phyloP scores from a whole-genome alignment of 805 yeast species.

The Pichia thaimueangensis region DNA sequence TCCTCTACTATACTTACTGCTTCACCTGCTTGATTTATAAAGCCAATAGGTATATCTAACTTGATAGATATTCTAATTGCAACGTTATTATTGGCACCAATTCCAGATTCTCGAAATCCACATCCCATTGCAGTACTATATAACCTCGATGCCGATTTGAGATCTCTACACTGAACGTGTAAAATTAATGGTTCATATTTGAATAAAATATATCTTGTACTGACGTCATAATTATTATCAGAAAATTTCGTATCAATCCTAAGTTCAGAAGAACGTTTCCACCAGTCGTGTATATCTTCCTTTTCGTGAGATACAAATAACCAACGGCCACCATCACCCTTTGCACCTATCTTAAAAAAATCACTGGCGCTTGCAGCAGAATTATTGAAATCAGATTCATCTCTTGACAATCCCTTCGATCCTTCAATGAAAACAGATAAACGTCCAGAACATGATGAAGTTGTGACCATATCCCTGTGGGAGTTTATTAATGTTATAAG shows the following conservation, averaged over 20 bases:
- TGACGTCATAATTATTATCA: neutral
- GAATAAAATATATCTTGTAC: constrained; percentile 54
- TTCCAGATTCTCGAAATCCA: constrained; percentile 85
- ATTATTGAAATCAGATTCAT: constrained; percentile 12
- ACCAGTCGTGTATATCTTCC: constrained; percentile 43
- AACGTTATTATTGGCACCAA: constrained; percentile 70
- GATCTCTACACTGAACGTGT: constrained; percentile 72
- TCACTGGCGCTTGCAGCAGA: neutral
- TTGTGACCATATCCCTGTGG: constrained; percentile 66
- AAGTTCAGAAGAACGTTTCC: constrained; percentile 23
- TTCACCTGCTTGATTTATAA: constrained; percentile 29
- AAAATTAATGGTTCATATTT: constrained; percentile 83
- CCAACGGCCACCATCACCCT: constrained; percentile 85
- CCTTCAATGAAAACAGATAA: constrained; percentile 82
- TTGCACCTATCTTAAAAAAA: constrained; percentile 58
- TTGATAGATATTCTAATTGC: constrained; percentile 72
- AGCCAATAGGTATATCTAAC: constrained; percentile 74
- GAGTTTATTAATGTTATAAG: constrained; percentile 62
- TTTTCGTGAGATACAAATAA: constrained; percentile 69
- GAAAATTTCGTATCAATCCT: constrained; percentile 21
- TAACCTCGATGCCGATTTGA: constrained; percentile 49
- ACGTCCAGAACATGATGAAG: constrained; percentile 85
- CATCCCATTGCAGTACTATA: constrained; percentile 72
- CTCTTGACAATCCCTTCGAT: constrained; percentile 31
- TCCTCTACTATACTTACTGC: constrained; percentile 39